A percentile compares a stretch with the other conserved stretches of the same genome.
These are phyloP conservation scores for Terfezia claveryi DNA, from an alignment of 495 filamentous ascomycete genomes.

Conservation along the genomic window DNA sequence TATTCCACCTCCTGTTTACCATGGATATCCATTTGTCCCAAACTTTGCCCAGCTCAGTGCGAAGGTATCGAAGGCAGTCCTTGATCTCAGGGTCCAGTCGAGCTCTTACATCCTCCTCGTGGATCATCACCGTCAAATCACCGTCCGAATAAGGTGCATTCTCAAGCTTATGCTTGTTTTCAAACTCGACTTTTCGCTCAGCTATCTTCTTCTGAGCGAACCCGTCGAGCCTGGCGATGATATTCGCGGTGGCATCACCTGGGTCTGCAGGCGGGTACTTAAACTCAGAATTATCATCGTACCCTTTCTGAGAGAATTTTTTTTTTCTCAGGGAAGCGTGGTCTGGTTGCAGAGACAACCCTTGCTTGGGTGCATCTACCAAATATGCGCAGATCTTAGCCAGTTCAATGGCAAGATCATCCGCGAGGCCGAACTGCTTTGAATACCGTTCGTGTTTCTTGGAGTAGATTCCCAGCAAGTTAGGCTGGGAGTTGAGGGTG, in stretches of 20 bases:
- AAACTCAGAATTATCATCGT: conserved; percentile 12
- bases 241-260: no score
- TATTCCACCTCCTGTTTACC: no score
- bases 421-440: conserved; percentile 40
- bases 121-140: no score
- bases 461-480: conserved; percentile 52
- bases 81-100: neutral
- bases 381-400: conserved; percentile 52
- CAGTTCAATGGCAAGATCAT: conserved; percentile 32
- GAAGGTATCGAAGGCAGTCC: neutral
- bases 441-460: conserved; percentile 47
- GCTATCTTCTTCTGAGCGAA: no score
- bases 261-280: no score
- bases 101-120: no score
- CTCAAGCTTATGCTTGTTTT: no score
- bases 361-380: conserved; percentile 65
- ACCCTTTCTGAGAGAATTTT: conserved; percentile 15
- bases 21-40: no score
- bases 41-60: neutral
- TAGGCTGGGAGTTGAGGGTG: conserved; percentile 24
- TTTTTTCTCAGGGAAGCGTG: conserved; percentile 27
- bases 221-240: no score
- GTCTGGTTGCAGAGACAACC: conserved; percentile 34
- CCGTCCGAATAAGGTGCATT: no score
- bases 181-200: no score